Base-by-base conservation (phyloP, 116 monocot genomes). In the Cymodocea nodosa region DNA sequence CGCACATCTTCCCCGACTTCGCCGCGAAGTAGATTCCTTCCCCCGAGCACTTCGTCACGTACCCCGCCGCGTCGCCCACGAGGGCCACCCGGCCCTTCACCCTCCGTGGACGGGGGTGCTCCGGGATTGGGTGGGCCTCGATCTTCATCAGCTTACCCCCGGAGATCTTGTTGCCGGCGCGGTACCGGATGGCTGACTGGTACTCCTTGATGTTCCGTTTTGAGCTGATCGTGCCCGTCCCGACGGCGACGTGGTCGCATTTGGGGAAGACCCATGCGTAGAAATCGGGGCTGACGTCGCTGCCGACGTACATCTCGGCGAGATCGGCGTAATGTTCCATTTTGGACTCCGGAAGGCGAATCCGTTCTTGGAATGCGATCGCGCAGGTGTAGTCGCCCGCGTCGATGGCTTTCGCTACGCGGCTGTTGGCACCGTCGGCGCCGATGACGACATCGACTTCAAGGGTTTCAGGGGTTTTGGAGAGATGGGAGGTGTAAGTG, bases 261-360 rank as follows among this genome's bases (percentile, higher is more conserved):
- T 94, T 89, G 49, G 94, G 94, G 80, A 94, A 94, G 15, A 93
- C 93, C 93, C 93, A 93, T 34, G 74, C 94, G 82, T 89, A 89
- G 87, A 94, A 94, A 69, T 94, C 89, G 11, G 94, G 94, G 14
- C 84, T 87, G 1, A 94, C 94, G 79, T 94, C 94, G 49, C 59
- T 58, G 59, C 94, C 90, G 67, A 94, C 77, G 81, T 89, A 94
- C 89, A 89, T 94, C 73, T 89, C 89, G 15, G 94, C 90, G 59
- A 94, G 82, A 73, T 89, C 81, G 7, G 61, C 52, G 80, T 94
- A 94, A 72, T 74, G 52, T 15, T 70, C 74, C 94, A 94, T 94
- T 56, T 78, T 56, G 16, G n/a, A 56, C 15, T 67, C 56, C 6
- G 94, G 90, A 22, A 94, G 75, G 5, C 87, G 86, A 79, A 94